Evolutionary conservation across 257 asterid species (phyloP).

Genomic region (Plectranthus barbatus): DNA sequence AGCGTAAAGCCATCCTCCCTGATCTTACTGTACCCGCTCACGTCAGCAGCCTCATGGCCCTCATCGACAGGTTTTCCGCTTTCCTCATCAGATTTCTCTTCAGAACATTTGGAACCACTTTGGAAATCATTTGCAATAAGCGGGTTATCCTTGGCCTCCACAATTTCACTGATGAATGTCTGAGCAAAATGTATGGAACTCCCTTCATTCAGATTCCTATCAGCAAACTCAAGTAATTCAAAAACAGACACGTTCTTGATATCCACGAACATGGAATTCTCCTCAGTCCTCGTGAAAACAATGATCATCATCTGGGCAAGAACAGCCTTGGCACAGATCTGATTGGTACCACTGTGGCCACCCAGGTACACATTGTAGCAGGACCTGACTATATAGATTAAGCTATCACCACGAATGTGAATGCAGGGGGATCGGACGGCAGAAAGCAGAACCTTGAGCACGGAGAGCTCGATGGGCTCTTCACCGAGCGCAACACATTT

Average conservation of each 20-base stretch:
- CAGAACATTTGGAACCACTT: conserved; percentile 19
- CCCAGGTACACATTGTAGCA: conserved; percentile 94
- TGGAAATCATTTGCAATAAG: conserved; percentile 32
- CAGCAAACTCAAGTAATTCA: conserved; percentile 82
- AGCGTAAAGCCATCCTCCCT: conserved; percentile 88
- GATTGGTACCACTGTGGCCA: conserved; percentile 91
- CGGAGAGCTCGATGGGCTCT: conserved; percentile 67
- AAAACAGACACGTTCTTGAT: conserved; percentile 62
- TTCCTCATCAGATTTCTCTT: conserved; percentile 24
- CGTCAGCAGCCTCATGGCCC: conserved; percentile 33
- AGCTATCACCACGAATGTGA: conserved; percentile 64
- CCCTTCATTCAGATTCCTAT: conserved; percentile 88
- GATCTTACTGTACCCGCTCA: conserved; percentile 56
- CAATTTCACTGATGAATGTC: conserved; percentile 64
- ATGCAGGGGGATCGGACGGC: conserved; percentile 81
- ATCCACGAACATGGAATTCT: conserved; percentile 46
- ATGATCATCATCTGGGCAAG: conserved; percentile 95
- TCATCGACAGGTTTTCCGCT: conserved; percentile 24
- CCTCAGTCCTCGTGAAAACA: conserved; percentile 78
- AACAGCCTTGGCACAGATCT: conserved; percentile 95
- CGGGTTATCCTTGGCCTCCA: conserved; percentile 62
- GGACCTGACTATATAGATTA: conserved; percentile 78
- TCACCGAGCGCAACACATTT: conserved; percentile 67
- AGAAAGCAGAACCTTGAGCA: conserved; percentile 70
- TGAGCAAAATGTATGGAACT: conserved; percentile 79